phyloP scores from a whole-genome alignment of 2,329 filamentous ascomycete species.

The Orbilia javanica region DNA sequence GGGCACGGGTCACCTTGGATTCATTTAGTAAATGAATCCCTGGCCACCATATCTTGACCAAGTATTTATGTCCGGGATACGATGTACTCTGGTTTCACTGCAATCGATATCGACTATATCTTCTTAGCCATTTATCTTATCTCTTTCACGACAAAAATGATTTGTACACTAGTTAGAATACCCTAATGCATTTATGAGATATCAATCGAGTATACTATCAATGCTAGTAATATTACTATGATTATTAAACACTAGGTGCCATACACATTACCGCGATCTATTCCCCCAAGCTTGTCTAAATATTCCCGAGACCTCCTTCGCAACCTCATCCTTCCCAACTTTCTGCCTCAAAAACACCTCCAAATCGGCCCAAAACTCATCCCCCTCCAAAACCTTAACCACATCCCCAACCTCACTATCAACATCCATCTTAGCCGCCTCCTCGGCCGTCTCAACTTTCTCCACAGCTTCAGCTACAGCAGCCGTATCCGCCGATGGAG shows the following conservation, averaged over 20 bases:
- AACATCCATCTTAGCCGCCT: constrained; percentile 71
- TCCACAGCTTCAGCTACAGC: constrained; percentile 66
- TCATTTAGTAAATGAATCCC: background rate
- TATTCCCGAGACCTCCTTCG: constrained; percentile 74
- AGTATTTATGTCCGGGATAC: no score
- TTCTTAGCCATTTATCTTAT: background rate
- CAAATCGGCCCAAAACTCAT: constrained; percentile 88
- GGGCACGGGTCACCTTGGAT: no score
- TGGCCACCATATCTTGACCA: background rate
- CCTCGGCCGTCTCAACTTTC: constrained; percentile 67
- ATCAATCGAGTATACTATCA: background rate
- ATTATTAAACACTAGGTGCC: background rate
- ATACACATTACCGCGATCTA: constrained; percentile 61
- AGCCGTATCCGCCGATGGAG: constrained; percentile 66
- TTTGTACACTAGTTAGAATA: constrained; percentile 40
- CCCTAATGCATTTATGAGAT: constrained; percentile 23
- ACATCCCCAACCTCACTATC: constrained; percentile 56
- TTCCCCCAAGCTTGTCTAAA: constrained; percentile 80
- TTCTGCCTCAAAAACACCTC: constrained; percentile 83
- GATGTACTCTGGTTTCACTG: no score
- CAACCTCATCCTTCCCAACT: constrained; percentile 75
- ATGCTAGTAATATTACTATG: background rate
- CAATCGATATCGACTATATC: background rate
- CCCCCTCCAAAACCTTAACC: constrained; percentile 72
- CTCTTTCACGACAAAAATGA: background rate